Base-by-base conservation (phyloP, 352 stramenopile species). In the Pythium folliculosum region DNA sequence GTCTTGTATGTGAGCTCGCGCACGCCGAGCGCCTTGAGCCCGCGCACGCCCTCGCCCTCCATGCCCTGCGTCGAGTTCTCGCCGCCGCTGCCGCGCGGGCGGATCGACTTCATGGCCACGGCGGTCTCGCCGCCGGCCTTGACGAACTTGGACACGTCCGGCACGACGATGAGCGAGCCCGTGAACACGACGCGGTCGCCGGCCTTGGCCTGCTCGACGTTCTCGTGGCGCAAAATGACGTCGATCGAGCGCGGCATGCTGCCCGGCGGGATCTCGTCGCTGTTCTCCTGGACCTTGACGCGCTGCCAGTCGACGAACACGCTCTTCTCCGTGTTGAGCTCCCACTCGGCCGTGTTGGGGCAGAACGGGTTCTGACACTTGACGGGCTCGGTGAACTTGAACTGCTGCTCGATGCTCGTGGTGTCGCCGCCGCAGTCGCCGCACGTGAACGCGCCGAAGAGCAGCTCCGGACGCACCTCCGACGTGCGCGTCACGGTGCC, bases 221-320 rank as follows among this genome's bases (percentile, higher is more conserved):
- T 97, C 75, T 99, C 96, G 72, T 99, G 92, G n/a, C 97, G 77
- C 37, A 99, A 71, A 63, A 99, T 98, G 12, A 99, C 92, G 69
- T 99, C 97, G 56, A 99, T 94, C 1, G 88, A 97, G 12, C 98
- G 77, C 7, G 98, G 98, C 96, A 99, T 99, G 53, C 76, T 96
- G 16, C 98, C 98, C 0, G 98, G 84, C n/a, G 98, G 98, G 64
- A 99, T 99, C 70, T 99, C 97, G 67, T 99, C 94, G 40, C 95
- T 95, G 75, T 99, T 99, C 73, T 99, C 98, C 78, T 99, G 98
- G 21, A 99, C 94, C 47, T 98, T 94, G 38, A 99, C 78, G 32
- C 96, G 91, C 80, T 99, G 98, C 97, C 97, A 99, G 75, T 99
- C 98, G 14, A 98, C 94, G 71, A 99, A 99, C 37, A 97, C 86